Conservation (phyloP, 129 eudicot species). For the Ambrosia trifida region DNA sequence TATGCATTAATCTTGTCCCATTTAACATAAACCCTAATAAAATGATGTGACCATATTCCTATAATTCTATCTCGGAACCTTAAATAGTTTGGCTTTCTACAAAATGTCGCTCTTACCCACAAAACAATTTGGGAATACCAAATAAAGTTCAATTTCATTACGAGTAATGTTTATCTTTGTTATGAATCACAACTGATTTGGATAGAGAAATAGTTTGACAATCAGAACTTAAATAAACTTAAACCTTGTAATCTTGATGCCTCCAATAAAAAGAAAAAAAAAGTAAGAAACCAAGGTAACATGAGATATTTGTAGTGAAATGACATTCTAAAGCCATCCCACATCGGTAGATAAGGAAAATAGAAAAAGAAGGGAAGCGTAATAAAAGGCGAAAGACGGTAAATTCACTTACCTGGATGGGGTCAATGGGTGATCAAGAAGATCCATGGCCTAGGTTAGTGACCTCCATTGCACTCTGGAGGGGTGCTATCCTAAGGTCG, state of each 20-base stretch:
- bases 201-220: not conserved
- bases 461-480: slow-evolving; percentile 35
- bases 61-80: too few relatives aligned
- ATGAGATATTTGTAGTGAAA: not conserved
- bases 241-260: too few relatives aligned
- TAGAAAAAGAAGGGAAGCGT: not conserved
- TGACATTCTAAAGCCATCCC: not conserved
- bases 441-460: slow-evolving; percentile 32
- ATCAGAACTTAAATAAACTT: not conserved
- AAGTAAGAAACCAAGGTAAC: not conserved
- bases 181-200: not conserved
- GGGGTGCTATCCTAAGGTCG: slow-evolving; percentile 42
- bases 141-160: too few relatives aligned
- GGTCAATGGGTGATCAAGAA: slow-evolving; percentile 35
- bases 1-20: too few relatives aligned
- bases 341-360: slow-evolving; percentile 6
- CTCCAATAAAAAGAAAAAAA: too few relatives aligned
- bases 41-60: too few relatives aligned
- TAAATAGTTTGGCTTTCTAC: too few relatives aligned
- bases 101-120: not conserved
- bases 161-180: too few relatives aligned
- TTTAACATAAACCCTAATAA: too few relatives aligned
- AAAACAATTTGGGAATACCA: not conserved
- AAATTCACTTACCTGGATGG: slow-evolving; percentile 37
- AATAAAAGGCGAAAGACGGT: not conserved